Conservation (phyloP, 1,139 yeast genomes). For the Suhomyces coccinellae region DNA sequence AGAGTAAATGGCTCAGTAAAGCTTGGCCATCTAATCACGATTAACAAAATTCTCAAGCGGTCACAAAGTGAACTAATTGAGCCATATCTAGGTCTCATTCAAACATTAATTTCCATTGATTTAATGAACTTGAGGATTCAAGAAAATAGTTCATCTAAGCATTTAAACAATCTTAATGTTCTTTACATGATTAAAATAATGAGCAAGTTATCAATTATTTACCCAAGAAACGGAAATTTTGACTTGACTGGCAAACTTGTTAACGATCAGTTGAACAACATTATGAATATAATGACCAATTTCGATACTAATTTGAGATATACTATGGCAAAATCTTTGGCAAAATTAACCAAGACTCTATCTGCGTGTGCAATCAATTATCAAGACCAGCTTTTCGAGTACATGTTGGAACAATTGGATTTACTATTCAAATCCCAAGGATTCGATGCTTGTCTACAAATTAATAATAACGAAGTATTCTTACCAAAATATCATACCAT, state of each 20-base stretch:
- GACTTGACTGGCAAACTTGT: slow-evolving; percentile 24
- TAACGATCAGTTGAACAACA: slow-evolving; percentile 31
- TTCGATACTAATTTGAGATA: slow-evolving; percentile 39
- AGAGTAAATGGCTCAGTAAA: slow-evolving; percentile 20
- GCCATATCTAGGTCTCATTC: slow-evolving; percentile 16
- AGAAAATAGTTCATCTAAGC: slow-evolving; percentile 8
- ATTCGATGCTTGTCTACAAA: slow-evolving; percentile 14
- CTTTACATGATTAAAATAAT: slow-evolving; percentile 37
- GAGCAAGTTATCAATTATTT: slow-evolving; percentile 29
- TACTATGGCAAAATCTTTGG: slow-evolving; percentile 39
- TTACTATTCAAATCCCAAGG: slow-evolving; percentile 7
- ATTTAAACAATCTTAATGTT: slow-evolving; percentile 25
- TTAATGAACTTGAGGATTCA: slow-evolving; percentile 12
- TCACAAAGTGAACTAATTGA: slow-evolving; percentile 14
- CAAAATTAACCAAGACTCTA: slow-evolving; percentile 24
- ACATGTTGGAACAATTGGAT: slow-evolving; percentile 29
- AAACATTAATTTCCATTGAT: slow-evolving; percentile 18
- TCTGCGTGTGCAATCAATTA: slow-evolving; percentile 32
- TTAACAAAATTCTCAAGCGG: slow-evolving; percentile 39
- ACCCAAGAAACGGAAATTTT: slow-evolving; percentile 20
- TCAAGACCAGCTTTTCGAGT: slow-evolving; percentile 32
- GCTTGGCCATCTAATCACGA: slow-evolving; percentile 39
- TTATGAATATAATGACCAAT: slow-evolving; percentile 25
- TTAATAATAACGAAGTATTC: slow-evolving; percentile 24
- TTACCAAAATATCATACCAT: slow-evolving; percentile 39